phyloP scores from a whole-genome alignment of 2,329 filamentous ascomycete genomes.

The Alternaria gansuensis region DNA sequence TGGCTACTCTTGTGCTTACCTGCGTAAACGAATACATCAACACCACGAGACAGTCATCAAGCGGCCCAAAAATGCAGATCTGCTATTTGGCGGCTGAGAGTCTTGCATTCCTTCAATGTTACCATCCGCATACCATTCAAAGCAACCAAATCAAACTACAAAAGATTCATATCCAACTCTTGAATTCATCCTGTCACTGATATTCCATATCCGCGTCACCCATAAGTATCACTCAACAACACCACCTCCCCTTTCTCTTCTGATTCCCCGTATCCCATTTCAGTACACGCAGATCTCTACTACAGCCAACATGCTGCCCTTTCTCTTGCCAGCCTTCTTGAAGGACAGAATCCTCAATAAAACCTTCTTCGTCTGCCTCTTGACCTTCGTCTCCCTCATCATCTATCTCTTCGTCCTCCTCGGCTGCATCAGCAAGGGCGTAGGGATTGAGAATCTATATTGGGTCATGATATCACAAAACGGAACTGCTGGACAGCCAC shows the following conservation, averaged over 20 bases:
- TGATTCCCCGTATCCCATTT: background rate
- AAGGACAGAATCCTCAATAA: constrained; percentile 13
- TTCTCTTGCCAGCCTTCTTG: background rate
- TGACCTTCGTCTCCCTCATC: constrained; percentile 11
- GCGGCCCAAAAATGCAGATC: accelerated
- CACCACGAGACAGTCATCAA: background rate
- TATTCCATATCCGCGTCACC: background rate
- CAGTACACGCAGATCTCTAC: background rate
- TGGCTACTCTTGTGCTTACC: background rate
- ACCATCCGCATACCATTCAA: background rate
- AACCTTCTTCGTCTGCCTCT: constrained; percentile 4
- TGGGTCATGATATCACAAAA: constrained; percentile 13
- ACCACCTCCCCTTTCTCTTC: background rate
- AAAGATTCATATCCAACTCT: background rate
- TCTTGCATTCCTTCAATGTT: background rate
- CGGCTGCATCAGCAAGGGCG: constrained; percentile 12
- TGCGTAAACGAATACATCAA: background rate
- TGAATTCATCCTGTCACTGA: background rate
- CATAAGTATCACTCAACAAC: background rate
- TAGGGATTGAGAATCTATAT: constrained; percentile 13
- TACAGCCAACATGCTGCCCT: constrained; percentile 4
- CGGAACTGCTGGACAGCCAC: constrained; percentile 1
- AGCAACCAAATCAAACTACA: background rate
- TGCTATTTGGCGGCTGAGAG: background rate
- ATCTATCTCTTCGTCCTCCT: constrained; percentile 13